Evolutionary conservation across 192 early-diverging fungal species (phyloP), one percentile per base, ranked within the genome.

Genomic region (Pilobolus umbonatus): DNA sequence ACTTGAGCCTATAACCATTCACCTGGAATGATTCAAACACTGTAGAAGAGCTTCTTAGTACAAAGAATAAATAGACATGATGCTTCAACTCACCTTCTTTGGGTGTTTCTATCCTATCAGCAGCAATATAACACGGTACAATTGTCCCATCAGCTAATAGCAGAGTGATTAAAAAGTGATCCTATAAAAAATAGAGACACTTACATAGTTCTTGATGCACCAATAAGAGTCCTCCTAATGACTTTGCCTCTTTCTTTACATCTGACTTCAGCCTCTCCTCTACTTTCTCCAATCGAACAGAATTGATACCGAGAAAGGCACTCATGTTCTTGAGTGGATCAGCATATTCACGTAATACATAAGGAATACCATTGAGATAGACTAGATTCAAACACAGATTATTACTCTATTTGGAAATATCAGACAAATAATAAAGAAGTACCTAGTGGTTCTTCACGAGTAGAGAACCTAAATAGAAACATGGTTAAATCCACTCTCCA

Each of bases 81-180:
- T 6, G 36, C 49, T 42, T 4, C 0, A n/a, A 25, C 19, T 54
- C 29, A 70, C 69, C 69, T 53, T 85, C 82, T 40, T 67, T 61
- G 19, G 79, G 69, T 11, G 84, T 85, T 57, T 80, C 72, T 6
- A 85, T 55, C 10, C 68, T 38, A 55, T 77, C 75, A 17, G 78
- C 72, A n/a, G 76, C 76, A 40, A 81, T 73, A 80, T 82, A 85
- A 25, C 68, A 71, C 25, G 84, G 82, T n/a, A 83, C 61, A 22
- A 85, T 63, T 0, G 62, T 60, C 32, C 74, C 77, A 46, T 66
- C 69, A n/a, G 57, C 69, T 65, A n/a, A n/a, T n/a, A n/a, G n/a
- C n/a, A n/a, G n/a, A n/a, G n/a, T n/a, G n/a, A n/a, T n/a, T 12
- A 30, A 48, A 25, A 29, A 19, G 5, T 43, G 8, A n/a, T 43